Base-by-base conservation (phyloP, 2,329 filamentous ascomycete genomes). In the Conoideocrella luteorostrata region DNA sequence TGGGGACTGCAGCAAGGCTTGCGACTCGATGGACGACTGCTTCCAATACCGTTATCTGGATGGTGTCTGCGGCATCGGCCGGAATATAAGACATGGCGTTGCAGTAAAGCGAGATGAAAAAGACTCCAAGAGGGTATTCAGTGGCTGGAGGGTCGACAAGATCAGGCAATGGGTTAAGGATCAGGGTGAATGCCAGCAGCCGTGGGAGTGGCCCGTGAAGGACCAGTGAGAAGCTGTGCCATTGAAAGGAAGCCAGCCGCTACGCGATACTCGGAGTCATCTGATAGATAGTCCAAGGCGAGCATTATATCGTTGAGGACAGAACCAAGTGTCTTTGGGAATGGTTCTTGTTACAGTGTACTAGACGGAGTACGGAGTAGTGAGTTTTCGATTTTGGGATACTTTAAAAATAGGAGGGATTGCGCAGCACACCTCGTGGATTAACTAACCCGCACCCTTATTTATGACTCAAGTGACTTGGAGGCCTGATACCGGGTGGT, bases 1-100 rank as follows among this genome's bases (percentile, higher is more conserved):
- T 32, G 64, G 68, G 2, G 48, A 66, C 41, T 78, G 74, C 54
- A 59, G 56, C 2, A 53, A 52, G 21, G 68, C 69, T 3, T 80
- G 77, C 53, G 52, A 65, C 29, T 56, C 52, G 26, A 41, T 58
- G 22, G 22, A 47, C 0, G 45, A 53, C 7, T 73, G 69, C 56
- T 62, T 70, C 48, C 66, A 69, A 48, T 72, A 60, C 50, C 56
- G 57, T 20, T 71, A 61, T 50, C 53, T 57, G 28, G 47, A 65
- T 11, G 62, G 63, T 22, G 49, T 65, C 33, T 73, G 70, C 50
- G 49, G 55, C 7, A 58, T 66, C 26, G 52, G 56, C 41, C 53
- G 50, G 39, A 53, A 55, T 4, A 64, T 71, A 48, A 59, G 53
- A 46, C 56, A 69, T 10, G 69, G 70, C 7, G 54, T 58, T 21